phyloP scores from a whole-genome alignment of 1,284 basidiomycete genomes.

The Polyporus tsugae region DNA sequence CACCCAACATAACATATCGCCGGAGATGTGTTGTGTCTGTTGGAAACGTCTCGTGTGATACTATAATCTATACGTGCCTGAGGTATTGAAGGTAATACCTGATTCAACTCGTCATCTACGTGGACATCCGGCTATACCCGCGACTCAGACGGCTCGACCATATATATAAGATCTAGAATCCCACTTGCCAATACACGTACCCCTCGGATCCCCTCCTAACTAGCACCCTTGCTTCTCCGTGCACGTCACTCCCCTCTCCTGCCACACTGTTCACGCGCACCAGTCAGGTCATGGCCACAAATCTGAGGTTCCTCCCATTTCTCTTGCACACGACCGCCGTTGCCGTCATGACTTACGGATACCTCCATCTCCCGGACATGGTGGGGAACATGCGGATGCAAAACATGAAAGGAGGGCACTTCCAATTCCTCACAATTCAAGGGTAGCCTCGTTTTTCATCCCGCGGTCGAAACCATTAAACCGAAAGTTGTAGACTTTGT shows the following conservation, averaged over 20 bases:
- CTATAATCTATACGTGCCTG: background rate
- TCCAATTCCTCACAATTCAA: constrained; percentile 80
- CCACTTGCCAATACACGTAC: background rate
- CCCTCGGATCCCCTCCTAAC: background rate
- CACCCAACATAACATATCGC: background rate
- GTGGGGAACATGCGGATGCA: constrained; percentile 49
- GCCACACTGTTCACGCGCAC: background rate
- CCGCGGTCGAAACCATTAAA: background rate
- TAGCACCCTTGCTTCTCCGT: background rate
- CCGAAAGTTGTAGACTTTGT: constrained; percentile 48
- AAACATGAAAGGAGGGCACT: constrained; percentile 67
- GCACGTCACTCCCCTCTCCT: background rate
- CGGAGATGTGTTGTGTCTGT: background rate
- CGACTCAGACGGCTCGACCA: background rate
- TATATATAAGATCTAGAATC: background rate
- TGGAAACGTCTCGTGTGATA: background rate
- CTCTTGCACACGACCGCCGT: constrained; percentile 53
- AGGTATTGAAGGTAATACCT: no score
- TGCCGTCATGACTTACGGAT: constrained; percentile 59
- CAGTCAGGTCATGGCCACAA: constrained; percentile 17
- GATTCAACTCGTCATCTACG: no score
- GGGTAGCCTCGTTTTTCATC: constrained; percentile 52
- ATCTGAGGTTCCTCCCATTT: constrained; percentile 21
- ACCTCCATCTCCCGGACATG: constrained; percentile 46
- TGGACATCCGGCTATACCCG: background rate